Base-by-base conservation (phyloP, 768 basidiomycete species). In the Lepiota subincarnata region DNA sequence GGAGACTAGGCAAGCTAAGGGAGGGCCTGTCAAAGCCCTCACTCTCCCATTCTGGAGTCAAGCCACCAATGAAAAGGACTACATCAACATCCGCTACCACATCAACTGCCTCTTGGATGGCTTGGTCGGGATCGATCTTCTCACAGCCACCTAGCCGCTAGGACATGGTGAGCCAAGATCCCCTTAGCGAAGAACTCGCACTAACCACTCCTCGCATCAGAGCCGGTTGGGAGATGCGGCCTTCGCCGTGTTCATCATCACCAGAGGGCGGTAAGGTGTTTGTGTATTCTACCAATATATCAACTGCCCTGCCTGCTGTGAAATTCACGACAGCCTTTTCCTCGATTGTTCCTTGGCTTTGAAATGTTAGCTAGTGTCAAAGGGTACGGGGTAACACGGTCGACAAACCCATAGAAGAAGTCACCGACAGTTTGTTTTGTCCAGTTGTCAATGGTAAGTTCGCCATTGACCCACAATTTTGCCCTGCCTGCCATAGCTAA, bases 41-140 rank as follows among this genome's bases (percentile, higher is more conserved):
- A 56, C 80, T 82, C 68, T 89, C 86, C 82, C 83, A 88, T 66
- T 89, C 84, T 0, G 81, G 79, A 26, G 81, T 81, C 18, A 87
- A 70, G 4, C 87, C 86, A 10, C 69, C 79, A 55, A 86, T 71
- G 58, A 81, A 72, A 59, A 84, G 67, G 43, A 82, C 86, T 38
- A 74, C 75, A 64, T 87, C 84, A 14, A 71, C 74, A 3, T 72
- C 60, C 4, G 69, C 65, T 1, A 86, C 87, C 16, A 86, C 66
- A 12, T 68, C 62, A 7, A 80, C 81, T 0, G 87, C 86, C 12
- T 76, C 74, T 37, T 72, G 64, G 22, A 88, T 80, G 1, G 82
- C 83, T 46, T 71, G 57, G 18, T 83, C 80, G 0, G 72, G 67
- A 56, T 86, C 77, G 53, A 85, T 80, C 59, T 81, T 82, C 58